Percentiles rank a stretch among this genome's conserved stretches.
Evolutionary conservation across 225 moss, liverwort and hornwort species (phyloP).

Genomic region (Marchantia polymorpha): DNA sequence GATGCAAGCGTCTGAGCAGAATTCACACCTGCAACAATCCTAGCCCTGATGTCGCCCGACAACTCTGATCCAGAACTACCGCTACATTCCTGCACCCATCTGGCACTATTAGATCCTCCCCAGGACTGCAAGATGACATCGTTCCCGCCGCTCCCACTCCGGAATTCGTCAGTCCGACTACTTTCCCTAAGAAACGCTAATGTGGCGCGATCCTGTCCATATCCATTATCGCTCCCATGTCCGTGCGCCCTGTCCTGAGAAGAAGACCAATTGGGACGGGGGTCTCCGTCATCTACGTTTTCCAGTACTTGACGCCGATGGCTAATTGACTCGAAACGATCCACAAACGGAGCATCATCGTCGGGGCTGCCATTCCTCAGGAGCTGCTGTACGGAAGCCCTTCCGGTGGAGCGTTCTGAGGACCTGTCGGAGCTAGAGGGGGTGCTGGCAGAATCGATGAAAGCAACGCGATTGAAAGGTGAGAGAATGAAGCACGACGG

Average conservation of each 20-base stretch:
- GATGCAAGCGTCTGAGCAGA: conserved; percentile 43
- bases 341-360: conserved; percentile 30
- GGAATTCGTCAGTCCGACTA: background rate
- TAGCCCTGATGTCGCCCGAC: conserved; percentile 37
- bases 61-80: conserved; percentile 66
- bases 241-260: conserved; percentile 1
- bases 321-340: conserved; percentile 33
- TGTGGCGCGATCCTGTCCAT: background rate
- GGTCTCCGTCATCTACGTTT: conserved; percentile 19
- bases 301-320: conserved; percentile 22
- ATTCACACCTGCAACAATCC: conserved; percentile 25
- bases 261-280: conserved; percentile 16
- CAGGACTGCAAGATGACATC: conserved; percentile 22
- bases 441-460: conserved; percentile 80
- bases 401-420: conserved; percentile 59
- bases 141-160: background rate
- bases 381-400: conserved; percentile 44
- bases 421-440: conserved; percentile 77
- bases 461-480: conserved; percentile 78
- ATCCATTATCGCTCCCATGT: conserved; percentile 3
- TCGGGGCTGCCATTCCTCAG: conserved; percentile 31
- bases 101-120: conserved; percentile 32
- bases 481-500: conserved; percentile 92
- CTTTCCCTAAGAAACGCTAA: conserved; percentile 3
- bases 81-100: conserved; percentile 58